phyloP scores from a whole-genome alignment of 1,139 yeast genomes.

The Meyerozyma elateridarum region DNA sequence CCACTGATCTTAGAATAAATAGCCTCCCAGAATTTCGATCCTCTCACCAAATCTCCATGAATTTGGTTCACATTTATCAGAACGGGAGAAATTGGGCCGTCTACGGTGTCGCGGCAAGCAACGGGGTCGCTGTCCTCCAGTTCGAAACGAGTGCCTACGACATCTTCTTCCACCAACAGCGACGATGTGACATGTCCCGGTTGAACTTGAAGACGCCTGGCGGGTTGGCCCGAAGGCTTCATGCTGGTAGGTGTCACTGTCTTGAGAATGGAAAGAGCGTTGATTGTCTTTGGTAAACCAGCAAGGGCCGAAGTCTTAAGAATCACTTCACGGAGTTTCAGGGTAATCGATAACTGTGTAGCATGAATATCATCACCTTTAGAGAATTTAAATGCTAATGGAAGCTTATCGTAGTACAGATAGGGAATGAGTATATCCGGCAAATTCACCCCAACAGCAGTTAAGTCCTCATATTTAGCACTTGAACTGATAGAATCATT shows the following conservation, averaged over 20 bases:
- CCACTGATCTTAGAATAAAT: constrained; percentile 72
- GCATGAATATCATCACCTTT: constrained; percentile 33
- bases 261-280: constrained; percentile 63
- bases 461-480: constrained; percentile 33
- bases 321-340: constrained; percentile 68
- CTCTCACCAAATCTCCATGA: constrained; percentile 38
- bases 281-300: constrained; percentile 83
- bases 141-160: constrained; percentile 35
- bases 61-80: constrained; percentile 28
- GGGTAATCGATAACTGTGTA: constrained; percentile 41
- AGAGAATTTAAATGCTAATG: constrained; percentile 33
- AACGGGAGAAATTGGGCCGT: constrained; percentile 35
- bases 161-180: constrained; percentile 38
- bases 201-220: constrained; percentile 26
- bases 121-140: constrained; percentile 10
- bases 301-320: constrained; percentile 73
- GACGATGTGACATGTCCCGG: constrained; percentile 37
- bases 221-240: constrained; percentile 26
- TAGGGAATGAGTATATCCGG: constrained; percentile 44
- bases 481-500: constrained; percentile 39
- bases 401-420: constrained; percentile 35
- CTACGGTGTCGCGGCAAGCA: constrained; percentile 31
- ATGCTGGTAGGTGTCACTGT: constrained; percentile 57
- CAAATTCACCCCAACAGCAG: constrained; percentile 40
- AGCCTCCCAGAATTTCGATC: constrained; percentile 66